phyloP scores from a whole-genome alignment of 805 yeast species.

The Cyberlindnera euphorbiiphila region DNA sequence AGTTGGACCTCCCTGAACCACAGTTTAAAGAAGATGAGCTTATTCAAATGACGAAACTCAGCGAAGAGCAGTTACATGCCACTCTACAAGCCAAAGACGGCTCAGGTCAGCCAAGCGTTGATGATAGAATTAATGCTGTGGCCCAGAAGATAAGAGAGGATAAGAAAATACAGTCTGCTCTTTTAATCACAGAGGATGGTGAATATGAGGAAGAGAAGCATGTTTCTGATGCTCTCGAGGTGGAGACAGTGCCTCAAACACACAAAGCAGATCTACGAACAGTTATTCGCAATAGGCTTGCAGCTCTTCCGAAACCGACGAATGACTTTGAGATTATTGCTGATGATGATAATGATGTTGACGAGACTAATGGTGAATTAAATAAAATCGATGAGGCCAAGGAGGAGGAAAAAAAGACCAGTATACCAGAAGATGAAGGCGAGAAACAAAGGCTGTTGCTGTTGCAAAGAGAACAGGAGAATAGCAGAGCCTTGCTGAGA shows the following conservation, averaged over 20 bases:
- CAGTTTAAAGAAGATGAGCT: slow-evolving; percentile 21
- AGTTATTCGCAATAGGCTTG: slow-evolving; percentile 25
- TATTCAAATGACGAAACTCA: slow-evolving; percentile 15
- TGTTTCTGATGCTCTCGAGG: background rate
- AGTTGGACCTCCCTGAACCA: slow-evolving; percentile 35
- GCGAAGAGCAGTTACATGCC: slow-evolving; percentile 11
- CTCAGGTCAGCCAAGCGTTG: slow-evolving; percentile 7
- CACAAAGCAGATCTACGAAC: background rate
- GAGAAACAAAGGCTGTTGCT: slow-evolving; percentile 19
- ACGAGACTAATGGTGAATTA: slow-evolving; percentile 4
- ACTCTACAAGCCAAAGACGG: slow-evolving; percentile 11
- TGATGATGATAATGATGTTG: slow-evolving; percentile 29
- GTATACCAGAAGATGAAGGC: slow-evolving; percentile 20
- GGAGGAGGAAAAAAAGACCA: too few relatives aligned
- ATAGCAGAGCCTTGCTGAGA: slow-evolving; percentile 29
- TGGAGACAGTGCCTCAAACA: too few relatives aligned
- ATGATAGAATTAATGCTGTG: slow-evolving; percentile 24
- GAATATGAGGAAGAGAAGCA: slow-evolving; percentile 7
- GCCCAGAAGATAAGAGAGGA: slow-evolving; percentile 39
- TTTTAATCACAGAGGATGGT: slow-evolving; percentile 26
- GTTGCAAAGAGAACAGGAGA: slow-evolving; percentile 14
- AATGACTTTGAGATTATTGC: slow-evolving; percentile 43
- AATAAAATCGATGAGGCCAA: background rate
- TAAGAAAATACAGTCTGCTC: slow-evolving; percentile 34
- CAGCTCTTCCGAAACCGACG: slow-evolving; percentile 37